Evolutionary conservation across 768 basidiomycete genomes (phyloP).

Genomic region (Mycena kentingensis): DNA sequence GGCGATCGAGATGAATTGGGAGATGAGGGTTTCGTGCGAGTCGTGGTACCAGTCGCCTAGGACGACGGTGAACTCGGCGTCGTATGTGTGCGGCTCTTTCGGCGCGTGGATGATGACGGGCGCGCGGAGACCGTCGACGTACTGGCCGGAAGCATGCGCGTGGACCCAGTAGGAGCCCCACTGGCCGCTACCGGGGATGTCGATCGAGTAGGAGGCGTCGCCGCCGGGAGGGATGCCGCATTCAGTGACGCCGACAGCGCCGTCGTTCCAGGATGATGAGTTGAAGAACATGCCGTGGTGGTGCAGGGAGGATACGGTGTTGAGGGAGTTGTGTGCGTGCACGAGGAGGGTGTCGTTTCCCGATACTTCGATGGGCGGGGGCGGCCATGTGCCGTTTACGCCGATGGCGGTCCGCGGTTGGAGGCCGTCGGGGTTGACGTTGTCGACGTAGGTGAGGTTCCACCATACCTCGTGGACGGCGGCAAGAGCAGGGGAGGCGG

Average conservation of each 20-base stretch:
- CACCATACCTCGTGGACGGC: constrained; percentile 80
- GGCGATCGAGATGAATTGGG: constrained; percentile 65
- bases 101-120: constrained; percentile 78
- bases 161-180: constrained; percentile 86
- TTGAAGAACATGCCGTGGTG: constrained; percentile 98
- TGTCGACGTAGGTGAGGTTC: constrained; percentile 84
- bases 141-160: constrained; percentile 58
- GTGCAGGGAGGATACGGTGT: constrained; percentile 71
- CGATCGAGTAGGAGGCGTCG: constrained; percentile 74
- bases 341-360: constrained; percentile 73
- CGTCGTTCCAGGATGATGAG: constrained; percentile 84
- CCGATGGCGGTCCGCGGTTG: constrained; percentile 77
- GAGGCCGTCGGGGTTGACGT: constrained; percentile 85
- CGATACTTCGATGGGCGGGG: constrained; percentile 76
- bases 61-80: constrained; percentile 87
- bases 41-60: constrained; percentile 93
- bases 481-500: constrained; percentile 49
- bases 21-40: constrained; percentile 61
- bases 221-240: constrained; percentile 82
- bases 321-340: constrained; percentile 75
- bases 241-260: constrained; percentile 79
- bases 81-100: constrained; percentile 71
- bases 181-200: constrained; percentile 66
- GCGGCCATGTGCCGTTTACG: constrained; percentile 95
- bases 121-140: constrained; percentile 90